Base-by-base conservation (phyloP, 805 yeast genomes). In the Cyberlindnera suaveolens region DNA sequence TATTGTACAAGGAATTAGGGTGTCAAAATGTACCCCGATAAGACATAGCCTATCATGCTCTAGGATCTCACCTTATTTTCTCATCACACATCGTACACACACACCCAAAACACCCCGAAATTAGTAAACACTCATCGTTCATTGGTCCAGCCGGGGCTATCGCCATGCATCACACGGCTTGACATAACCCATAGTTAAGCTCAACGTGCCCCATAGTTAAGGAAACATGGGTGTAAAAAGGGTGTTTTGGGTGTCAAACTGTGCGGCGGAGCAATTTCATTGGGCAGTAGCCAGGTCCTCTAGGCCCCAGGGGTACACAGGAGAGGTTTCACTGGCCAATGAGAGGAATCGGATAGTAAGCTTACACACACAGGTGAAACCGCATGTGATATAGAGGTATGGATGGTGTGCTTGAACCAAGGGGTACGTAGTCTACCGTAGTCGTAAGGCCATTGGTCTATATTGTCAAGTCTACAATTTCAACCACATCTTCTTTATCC, bases 221-320 rank as follows among this genome's bases (percentile, higher is more conserved):
- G 35, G 14, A 17, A 23, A 17, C 13, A 14, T n/a, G 52, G 48
- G 52, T 49, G 48, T 40, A 26, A 19, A 14, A 18, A 46, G 49
- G 49, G 42, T 46, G 44, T 49, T 49, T 32, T 20, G 48, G 47
- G 47, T 43, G 50, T 43, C 29, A 31, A 33, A 9, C 14, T 14
- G n/a, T 11, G 29, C 32, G 19, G 31, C 15, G 8, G 36, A 10
- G 27, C 15, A 11, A 23, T 32, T 13, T 34, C 39, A 46, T 45
- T 40, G 47, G 46, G 19, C 42, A 34, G n/a, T 17, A 39, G 18
- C 18, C 45, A 44, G 38, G 18, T 7, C 6, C 33, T 34, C 40
- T 19, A 19, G 23, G 8, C 23, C 23, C 23, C 38, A 39, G 41
- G 34, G 32, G 31, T 17, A 27, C 34, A 39, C 32, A 17, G 31